These are phyloP conservation scores for Botrytis cinerea DNA, from an alignment of 2,329 filamentous ascomycete genomes.

Conservation along the genomic window DNA sequence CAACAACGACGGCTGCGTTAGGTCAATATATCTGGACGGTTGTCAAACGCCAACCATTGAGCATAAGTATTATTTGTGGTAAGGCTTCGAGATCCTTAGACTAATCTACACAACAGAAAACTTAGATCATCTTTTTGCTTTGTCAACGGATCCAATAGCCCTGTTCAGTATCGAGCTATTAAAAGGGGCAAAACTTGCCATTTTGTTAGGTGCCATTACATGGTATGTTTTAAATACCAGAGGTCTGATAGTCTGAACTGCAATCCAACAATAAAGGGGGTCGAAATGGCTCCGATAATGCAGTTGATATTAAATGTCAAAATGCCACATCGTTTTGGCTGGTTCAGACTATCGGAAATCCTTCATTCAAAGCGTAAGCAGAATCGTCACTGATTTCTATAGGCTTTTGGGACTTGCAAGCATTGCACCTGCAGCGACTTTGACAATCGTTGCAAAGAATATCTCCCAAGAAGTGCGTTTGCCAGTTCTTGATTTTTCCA, in stretches of 20 bases:
- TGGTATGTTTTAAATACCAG: background rate
- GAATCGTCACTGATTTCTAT: background rate
- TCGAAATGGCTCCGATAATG: background rate
- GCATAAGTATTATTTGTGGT: constrained; percentile 12
- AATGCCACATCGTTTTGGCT: background rate
- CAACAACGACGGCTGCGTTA: constrained; percentile 25
- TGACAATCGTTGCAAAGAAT: constrained; percentile 18
- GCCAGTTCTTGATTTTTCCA: constrained; percentile 9
- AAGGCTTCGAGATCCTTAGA: background rate
- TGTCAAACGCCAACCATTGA: constrained; percentile 27
- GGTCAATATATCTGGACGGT: constrained; percentile 32
- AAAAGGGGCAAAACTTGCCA: constrained; percentile 18
- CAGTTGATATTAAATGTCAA: background rate
- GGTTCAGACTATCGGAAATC: background rate
- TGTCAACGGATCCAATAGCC: constrained; percentile 26
- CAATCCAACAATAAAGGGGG: background rate
- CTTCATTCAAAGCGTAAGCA: background rate
- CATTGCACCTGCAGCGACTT: constrained; percentile 23
- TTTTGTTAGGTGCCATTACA: background rate
- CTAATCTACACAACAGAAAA: constrained; percentile 5
- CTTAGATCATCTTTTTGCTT: constrained; percentile 30
- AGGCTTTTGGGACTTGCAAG: constrained; percentile 24
- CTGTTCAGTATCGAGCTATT: constrained; percentile 24
- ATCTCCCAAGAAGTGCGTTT: constrained; percentile 12
- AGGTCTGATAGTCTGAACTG: background rate